These are phyloP conservation scores for Collariella sp. DNA, from an alignment of 495 filamentous ascomycete species.

Conservation along the genomic window DNA sequence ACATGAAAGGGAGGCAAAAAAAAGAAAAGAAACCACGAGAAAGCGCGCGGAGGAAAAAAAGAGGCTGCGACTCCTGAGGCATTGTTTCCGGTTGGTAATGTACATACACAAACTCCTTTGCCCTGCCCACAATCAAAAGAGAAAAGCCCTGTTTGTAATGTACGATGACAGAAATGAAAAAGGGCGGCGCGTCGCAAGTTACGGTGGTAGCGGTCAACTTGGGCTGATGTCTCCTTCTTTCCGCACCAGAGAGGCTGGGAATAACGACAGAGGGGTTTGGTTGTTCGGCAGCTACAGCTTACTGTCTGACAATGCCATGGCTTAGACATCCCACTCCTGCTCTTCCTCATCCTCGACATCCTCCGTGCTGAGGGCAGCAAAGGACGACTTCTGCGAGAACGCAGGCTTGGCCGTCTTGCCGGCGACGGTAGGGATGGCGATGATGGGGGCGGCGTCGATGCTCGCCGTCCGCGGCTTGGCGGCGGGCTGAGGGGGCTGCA, in stretches of 20 bases:
- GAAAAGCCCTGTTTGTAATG: constrained; percentile 4
- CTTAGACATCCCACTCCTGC: constrained; percentile 44
- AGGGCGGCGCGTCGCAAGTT: too few relatives aligned
- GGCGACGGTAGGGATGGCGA: neutral
- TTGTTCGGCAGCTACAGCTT: neutral
- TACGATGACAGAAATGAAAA: neutral
- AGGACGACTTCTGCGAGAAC: constrained; percentile 38
- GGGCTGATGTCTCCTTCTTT: neutral
- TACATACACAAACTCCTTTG: constrained; percentile 24
- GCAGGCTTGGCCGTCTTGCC: constrained; percentile 14
- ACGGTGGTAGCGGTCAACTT: neutral
- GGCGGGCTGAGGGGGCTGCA: constrained; percentile 9
- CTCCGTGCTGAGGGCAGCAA: constrained; percentile 39
- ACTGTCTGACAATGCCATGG: neutral
- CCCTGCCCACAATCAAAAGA: constrained; percentile 12
- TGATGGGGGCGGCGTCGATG: constrained; percentile 13
- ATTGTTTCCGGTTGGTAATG: constrained; percentile 15
- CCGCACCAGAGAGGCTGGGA: neutral
- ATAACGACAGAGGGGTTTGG: neutral
- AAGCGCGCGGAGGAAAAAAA: too few relatives aligned
- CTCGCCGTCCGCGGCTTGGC: constrained; percentile 20
- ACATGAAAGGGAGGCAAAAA: neutral
- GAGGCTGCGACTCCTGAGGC: constrained; percentile 12
- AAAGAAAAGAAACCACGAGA: constrained; percentile 1
- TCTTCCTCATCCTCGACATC: constrained; percentile 30